phyloP scores from a whole-genome alignment of 2,329 filamentous ascomycete genomes.

The Arthrinium puccinioides region DNA sequence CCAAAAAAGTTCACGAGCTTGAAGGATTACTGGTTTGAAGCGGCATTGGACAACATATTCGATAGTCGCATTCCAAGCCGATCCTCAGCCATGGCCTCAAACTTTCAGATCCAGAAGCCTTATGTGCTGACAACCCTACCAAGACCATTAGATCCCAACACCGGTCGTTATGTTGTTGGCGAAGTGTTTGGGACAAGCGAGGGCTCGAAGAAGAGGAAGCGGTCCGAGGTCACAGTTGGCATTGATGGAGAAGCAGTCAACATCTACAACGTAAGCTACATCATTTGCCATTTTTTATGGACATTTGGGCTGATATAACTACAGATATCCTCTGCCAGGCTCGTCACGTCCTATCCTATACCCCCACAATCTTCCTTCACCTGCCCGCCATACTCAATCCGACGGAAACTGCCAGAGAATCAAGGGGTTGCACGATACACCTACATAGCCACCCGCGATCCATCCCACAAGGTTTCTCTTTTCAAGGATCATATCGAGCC shows the following conservation, averaged over 20 bases:
- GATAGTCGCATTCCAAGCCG: not conserved
- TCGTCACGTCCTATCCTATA: constrained; percentile 61
- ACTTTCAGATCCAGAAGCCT: constrained; percentile 57
- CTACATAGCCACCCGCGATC: constrained; percentile 48
- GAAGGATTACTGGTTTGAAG: not conserved
- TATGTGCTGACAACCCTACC: constrained; percentile 55
- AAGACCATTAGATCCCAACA: constrained; percentile 43
- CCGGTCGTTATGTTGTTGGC: constrained; percentile 46
- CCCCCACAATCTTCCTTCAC: constrained; percentile 58
- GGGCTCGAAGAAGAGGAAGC: constrained; percentile 53
- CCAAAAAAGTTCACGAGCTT: constrained; percentile 3
- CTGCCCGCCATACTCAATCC: constrained; percentile 52
- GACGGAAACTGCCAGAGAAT: constrained; percentile 39
- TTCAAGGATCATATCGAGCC: constrained; percentile 50
- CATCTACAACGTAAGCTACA: constrained; percentile 46
- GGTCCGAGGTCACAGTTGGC: constrained; percentile 56
- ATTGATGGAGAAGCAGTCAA: constrained; percentile 60
- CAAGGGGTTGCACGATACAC: constrained; percentile 50
- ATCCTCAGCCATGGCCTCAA: constrained; percentile 23
- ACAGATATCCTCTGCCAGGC: constrained; percentile 52
- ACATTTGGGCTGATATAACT: constrained; percentile 2
- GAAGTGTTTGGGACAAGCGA: constrained; percentile 54
- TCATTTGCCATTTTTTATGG: not conserved
- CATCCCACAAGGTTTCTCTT: constrained; percentile 45
- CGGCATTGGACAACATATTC: not conserved